Conservation (phyloP, 768 basidiomycete genomes). For the Tricholoma sp. region DNA sequence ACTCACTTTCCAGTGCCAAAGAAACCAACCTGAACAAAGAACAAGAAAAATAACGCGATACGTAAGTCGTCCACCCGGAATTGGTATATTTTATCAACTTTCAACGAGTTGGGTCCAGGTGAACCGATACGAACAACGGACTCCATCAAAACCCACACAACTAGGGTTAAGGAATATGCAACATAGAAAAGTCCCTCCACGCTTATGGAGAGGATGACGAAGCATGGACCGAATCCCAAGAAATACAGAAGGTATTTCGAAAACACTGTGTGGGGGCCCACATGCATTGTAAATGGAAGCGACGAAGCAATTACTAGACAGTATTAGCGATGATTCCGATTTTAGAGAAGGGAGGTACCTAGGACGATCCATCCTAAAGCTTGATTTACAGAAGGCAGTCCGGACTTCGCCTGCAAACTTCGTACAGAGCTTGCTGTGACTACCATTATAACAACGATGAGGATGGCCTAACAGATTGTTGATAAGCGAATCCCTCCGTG, state of each 20-base stretch:
- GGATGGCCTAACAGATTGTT: constrained; percentile 28
- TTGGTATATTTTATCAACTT: constrained; percentile 26
- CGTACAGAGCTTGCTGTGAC: constrained; percentile 55
- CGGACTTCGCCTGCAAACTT: constrained; percentile 60
- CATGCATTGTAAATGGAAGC: constrained; percentile 42
- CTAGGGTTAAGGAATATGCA: constrained; percentile 58
- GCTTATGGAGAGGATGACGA: constrained; percentile 76
- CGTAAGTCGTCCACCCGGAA: constrained; percentile 61
- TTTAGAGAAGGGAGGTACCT: constrained; percentile 28
- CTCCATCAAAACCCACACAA: constrained; percentile 69
- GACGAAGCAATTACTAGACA: constrained; percentile 42
- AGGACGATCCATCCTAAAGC: constrained; percentile 60
- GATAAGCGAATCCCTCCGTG: neutral
- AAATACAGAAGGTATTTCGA: constrained; percentile 60
- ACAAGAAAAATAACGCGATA: constrained; percentile 77
- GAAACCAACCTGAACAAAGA: constrained; percentile 84
- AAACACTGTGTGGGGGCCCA: constrained; percentile 30
- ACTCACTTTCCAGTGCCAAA: constrained; percentile 83
- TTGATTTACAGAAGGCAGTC: constrained; percentile 60
- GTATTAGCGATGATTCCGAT: neutral
- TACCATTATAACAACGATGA: constrained; percentile 42
- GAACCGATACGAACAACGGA: constrained; percentile 16
- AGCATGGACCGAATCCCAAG: constrained; percentile 69
- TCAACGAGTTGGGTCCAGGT: constrained; percentile 3
- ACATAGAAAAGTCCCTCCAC: constrained; percentile 78